These are phyloP conservation scores for Chrysopogon serrulatus DNA, from an alignment of 176 grass and related monocot genomes.

Conservation along the genomic window DNA sequence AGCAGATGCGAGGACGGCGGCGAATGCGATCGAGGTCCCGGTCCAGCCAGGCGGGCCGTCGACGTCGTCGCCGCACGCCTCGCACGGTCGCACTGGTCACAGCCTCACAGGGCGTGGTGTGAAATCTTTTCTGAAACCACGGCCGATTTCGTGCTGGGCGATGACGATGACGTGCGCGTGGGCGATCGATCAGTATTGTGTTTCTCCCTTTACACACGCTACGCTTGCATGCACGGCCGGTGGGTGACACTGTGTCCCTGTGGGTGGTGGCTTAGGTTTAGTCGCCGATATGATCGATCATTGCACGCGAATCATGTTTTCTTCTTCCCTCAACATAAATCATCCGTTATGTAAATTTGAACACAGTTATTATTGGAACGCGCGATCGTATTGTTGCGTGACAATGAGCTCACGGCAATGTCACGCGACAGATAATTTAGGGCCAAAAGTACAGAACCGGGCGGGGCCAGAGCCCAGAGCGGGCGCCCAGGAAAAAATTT, in stretches of 20 bases:
- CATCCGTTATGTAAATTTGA: neutral
- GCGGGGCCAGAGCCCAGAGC: too few relatives aligned
- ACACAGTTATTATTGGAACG: neutral
- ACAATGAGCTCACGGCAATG: neutral
- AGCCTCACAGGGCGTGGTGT: neutral
- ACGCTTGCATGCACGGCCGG: neutral
- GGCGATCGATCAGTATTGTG: too few relatives aligned
- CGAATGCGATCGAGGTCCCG: neutral
- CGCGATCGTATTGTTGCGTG: neutral
- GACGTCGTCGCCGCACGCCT: neutral
- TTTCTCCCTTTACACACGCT: neutral
- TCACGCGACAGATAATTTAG: neutral
- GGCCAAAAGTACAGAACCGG: neutral
- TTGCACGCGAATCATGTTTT: neutral
- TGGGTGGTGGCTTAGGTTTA: neutral
- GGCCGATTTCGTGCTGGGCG: neutral
- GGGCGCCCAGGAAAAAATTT: too few relatives aligned
- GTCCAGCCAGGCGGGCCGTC: neutral
- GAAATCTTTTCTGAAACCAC: too few relatives aligned
- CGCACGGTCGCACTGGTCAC: neutral
- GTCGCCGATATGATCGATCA: neutral
- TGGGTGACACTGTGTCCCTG: too few relatives aligned
- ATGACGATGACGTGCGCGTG: neutral
- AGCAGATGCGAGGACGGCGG: neutral
- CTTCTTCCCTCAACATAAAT: neutral